These are phyloP conservation scores for Penicillium brevicompactum DNA, from an alignment of 2,329 filamentous ascomycete genomes.

Conservation along the genomic window DNA sequence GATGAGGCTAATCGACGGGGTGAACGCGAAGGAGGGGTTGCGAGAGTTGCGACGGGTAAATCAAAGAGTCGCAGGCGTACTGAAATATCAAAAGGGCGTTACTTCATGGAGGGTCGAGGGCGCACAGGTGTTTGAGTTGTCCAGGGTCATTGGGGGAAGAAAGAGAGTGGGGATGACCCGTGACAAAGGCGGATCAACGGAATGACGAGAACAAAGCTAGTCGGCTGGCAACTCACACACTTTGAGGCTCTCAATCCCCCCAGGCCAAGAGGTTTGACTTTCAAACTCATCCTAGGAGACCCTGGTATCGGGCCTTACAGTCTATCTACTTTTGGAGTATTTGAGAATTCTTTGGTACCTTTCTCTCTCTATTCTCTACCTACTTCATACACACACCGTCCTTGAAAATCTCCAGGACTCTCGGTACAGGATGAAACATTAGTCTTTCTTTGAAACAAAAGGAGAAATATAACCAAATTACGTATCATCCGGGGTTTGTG, in stretches of 20 bases:
- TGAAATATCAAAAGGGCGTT: background rate
- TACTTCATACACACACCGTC: too few species aligned
- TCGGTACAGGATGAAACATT: background rate
- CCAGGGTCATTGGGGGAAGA: slow-evolving; percentile 7
- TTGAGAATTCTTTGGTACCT: too few species aligned
- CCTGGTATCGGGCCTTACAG: too few species aligned
- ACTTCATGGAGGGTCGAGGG: slow-evolving; percentile 6
- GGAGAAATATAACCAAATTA: too few species aligned
- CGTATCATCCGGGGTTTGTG: too few species aligned
- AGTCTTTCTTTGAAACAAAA: background rate
- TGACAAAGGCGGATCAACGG: slow-evolving; percentile 12
- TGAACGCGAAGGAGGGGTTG: slow-evolving; percentile 2
- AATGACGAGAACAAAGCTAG: slow-evolving; percentile 10
- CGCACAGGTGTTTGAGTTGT: slow-evolving; percentile 8
- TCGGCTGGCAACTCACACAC: too few species aligned
- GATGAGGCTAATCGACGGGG: background rate
- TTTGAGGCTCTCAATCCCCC: background rate
- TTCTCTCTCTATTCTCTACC: too few species aligned
- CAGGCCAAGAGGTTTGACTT: background rate
- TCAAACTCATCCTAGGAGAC: too few species aligned
- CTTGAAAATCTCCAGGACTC: too few species aligned
- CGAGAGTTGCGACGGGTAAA: background rate
- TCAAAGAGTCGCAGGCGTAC: background rate
- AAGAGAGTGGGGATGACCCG: slow-evolving; percentile 11
- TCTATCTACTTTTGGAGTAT: too few species aligned